Conservation (phyloP, 345 rosid species). For the Angophora floribunda region DNA sequence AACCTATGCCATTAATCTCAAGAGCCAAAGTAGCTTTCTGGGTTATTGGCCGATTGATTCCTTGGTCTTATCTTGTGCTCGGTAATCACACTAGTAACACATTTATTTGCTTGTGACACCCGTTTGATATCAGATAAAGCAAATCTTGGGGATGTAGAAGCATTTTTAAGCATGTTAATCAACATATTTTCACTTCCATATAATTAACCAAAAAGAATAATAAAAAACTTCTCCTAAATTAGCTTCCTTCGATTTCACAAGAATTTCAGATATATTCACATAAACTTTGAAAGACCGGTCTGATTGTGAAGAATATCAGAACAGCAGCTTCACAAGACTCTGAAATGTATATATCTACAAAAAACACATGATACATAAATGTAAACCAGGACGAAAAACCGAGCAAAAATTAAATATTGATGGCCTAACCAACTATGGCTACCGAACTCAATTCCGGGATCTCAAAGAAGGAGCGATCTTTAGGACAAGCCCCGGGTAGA, state of each 20-base stretch:
- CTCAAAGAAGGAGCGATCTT: slow-evolving; percentile 20
- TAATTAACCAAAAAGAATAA: not conserved
- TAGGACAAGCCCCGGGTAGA: slow-evolving; percentile 71
- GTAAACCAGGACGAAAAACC: not conserved
- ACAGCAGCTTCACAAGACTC: not conserved
- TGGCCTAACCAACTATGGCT: not conserved
- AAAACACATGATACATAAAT: not conserved
- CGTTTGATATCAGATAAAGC: not conserved
- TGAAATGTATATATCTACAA: not conserved
- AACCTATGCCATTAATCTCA: not conserved
- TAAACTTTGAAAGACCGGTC: not conserved
- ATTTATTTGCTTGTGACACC: not conserved
- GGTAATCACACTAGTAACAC: no score
- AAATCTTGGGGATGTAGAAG: not conserved
- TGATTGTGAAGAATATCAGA: not conserved
- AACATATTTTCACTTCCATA: not conserved
- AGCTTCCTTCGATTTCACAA: not conserved
- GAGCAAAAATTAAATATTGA: not conserved
- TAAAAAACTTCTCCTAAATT: not conserved
- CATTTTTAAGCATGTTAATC: not conserved
- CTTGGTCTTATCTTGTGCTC: no score
- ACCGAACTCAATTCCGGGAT: not conserved
- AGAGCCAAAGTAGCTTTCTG: not conserved
- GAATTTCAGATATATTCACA: not conserved
- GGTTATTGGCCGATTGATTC: no score